Base-by-base conservation (phyloP, 345 rosid species). In the Crucihimalaya himalaica region DNA sequence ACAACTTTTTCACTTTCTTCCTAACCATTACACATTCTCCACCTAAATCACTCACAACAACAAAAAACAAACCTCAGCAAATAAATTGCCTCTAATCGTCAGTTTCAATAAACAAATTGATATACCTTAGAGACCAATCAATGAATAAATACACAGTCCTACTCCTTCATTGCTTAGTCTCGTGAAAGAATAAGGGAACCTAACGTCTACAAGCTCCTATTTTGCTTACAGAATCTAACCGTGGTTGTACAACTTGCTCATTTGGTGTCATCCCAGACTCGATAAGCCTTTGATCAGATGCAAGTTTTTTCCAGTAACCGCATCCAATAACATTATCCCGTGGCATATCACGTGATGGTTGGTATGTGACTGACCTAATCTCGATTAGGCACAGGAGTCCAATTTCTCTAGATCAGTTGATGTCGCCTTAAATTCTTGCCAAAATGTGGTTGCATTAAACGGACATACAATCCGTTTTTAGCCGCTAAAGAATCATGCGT, bases 391-490 rank as follows among this genome's bases (percentile, higher is more conserved):
- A 20, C 37, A 90, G 78, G 57, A 48, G 60, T 29, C 2, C 23
- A 29, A 16, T 29, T 50, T 83, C 61, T 68, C 42, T 66, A 93
- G 66, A 93, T 66, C 61, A 89, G 82, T 52, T 94, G 91, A 81
- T 90, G 98, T 57, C 85, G 99, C 7, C 98, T 91, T 83, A 96
- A 68, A 73, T 98, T 97, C 74, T 92, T 96, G 37, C 96, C 96
- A 37, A 89, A 92, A 84, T 90, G 99, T 66, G 99, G 98, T 80
- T 96, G 99, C 97, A 92, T 92, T 79, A 96, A 83, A 68, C 98
- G 90, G 74, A 85, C 93, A 68, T 96, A 96, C 83, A 96, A 82
- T 25, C 98, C 99, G 50, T 90, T 96, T 82, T 88, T 92, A 28
- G 88, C 78, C 54, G 88, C 78, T 84, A 96, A 83, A 39, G 88